A percentile compares a stretch with the other conserved stretches of the same genome.
Conservation (phyloP, 1,284 basidiomycete species). For the Trichosporon sp. region DNA sequence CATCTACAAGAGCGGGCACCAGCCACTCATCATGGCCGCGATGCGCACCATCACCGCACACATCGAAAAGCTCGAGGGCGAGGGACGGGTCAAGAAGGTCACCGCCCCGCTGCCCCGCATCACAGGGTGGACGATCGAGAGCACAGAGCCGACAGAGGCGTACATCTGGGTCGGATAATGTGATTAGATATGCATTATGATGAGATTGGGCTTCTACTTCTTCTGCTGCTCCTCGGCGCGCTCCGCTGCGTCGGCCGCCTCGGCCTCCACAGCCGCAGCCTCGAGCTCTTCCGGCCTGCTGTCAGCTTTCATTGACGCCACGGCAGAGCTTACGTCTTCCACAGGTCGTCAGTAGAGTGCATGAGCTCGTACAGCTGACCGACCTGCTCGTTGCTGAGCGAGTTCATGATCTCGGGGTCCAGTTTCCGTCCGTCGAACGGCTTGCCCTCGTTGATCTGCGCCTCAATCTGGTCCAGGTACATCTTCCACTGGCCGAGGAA, state of each 20-base stretch:
- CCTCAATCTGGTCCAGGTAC: slow-evolving; percentile 67
- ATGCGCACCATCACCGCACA: slow-evolving; percentile 26
- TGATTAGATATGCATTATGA: neutral
- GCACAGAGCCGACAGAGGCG: slow-evolving; percentile 22
- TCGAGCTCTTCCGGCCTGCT: slow-evolving; percentile 17
- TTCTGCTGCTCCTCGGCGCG: slow-evolving; percentile 7
- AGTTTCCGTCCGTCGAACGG: slow-evolving; percentile 63
- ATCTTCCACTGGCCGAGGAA: slow-evolving; percentile 89
- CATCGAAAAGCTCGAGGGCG: slow-evolving; percentile 51
- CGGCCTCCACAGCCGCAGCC: slow-evolving; percentile 10
- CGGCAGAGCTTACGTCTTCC: slow-evolving; percentile 55
- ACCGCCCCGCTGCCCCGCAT: slow-evolving; percentile 23
- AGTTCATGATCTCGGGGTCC: slow-evolving; percentile 70
- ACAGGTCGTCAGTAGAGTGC: slow-evolving; percentile 78
- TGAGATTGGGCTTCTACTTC: neutral
- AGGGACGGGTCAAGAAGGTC: slow-evolving; percentile 55
- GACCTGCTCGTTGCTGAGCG: slow-evolving; percentile 82
- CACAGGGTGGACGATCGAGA: slow-evolving; percentile 22
- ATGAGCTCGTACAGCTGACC: slow-evolving; percentile 88
- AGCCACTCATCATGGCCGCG: slow-evolving; percentile 32
- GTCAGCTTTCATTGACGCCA: neutral
- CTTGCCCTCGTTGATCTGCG: slow-evolving; percentile 20
- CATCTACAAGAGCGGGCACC: slow-evolving; percentile 35
- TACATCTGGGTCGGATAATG: slow-evolving; percentile 27
- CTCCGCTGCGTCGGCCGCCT: slow-evolving; percentile 5